Evolutionary conservation across 352 stramenopile species (phyloP), one percentile per base, ranked within the genome.

Genomic region (Pythium myriotylum): DNA sequence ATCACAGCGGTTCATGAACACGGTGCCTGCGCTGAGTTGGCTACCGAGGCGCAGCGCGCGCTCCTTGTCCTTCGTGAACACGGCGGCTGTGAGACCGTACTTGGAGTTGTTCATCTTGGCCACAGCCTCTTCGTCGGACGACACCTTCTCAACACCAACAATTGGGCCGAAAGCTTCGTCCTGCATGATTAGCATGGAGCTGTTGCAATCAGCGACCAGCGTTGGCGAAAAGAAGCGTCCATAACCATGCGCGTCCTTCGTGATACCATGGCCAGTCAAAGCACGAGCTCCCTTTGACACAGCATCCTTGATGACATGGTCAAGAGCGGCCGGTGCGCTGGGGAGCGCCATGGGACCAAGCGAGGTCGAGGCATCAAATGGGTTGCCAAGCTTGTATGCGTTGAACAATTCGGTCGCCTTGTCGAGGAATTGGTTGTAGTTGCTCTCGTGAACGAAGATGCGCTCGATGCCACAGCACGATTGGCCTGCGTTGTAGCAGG

Each of bases 1-100:
- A 54, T 94, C 87, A 67, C 83, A 92, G 33, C 87, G 81, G 72
- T 95, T 95, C 83, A 92, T 90, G 68, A 83, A 95, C 40, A 94
- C 76, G 5, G 84, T 94, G 45, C 86, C 86, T 46, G 75, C 80
- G 45, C 82, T 89, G 20, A 94, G 76, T 54, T 85, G 67, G 23
- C 67, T 68, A 16, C 78, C 83, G 26, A 93, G 41, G 32, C 61
- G 49, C 64, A 86, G 68, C 7, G 83, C 86, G 19, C 75, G 78
- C 10, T 85, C 77, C 42, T 42, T 46, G 37, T 56, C 51, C 79
- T 73, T 59, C 7, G 85, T 84, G 55, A 93, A 96, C 47, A 96
- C 73, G 4, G 82, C 81, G 3, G 80, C 74, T 23, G 87, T 94
- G 56, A 96, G 68, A 10, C 87, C 87, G 65, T 84, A 96, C 59